phyloP scores from a whole-genome alignment of 1,284 basidiomycete species.

The Cronartium quercuum region DNA sequence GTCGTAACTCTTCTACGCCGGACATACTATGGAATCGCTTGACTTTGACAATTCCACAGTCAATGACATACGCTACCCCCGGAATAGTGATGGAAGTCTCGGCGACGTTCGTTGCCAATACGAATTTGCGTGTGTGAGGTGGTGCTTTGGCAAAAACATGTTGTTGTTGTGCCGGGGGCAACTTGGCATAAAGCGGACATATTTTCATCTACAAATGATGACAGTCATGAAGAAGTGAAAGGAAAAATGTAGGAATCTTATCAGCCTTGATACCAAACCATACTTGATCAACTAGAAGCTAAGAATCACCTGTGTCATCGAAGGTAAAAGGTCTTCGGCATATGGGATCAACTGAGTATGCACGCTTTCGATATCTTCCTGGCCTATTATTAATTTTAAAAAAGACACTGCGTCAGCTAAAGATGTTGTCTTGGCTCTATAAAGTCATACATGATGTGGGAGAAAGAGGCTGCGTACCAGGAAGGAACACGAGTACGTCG shows the following conservation, averaged over 20 bases:
- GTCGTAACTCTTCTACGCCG: conserved; percentile 58
- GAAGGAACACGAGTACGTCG: conserved; percentile 88
- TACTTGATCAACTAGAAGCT: neutral
- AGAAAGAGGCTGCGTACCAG: conserved; percentile 55
- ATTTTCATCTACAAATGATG: conserved; percentile 60
- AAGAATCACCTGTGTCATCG: conserved; percentile 40
- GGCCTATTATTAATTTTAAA: conserved; percentile 55
- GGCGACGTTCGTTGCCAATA: conserved; percentile 92
- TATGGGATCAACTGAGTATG: conserved; percentile 65
- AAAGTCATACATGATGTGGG: neutral
- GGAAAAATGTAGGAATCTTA: conserved; percentile 40
- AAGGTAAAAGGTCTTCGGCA: conserved; percentile 41
- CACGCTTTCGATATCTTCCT: conserved; percentile 91
- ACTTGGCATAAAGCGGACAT: conserved; percentile 75
- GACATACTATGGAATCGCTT: conserved; percentile 61
- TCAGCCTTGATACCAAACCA: conserved; percentile 52
- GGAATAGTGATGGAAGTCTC: conserved; percentile 98
- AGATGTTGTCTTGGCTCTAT: neutral
- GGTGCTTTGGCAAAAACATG: conserved; percentile 70
- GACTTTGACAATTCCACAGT: conserved; percentile 91
- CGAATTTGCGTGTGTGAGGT: conserved; percentile 71
- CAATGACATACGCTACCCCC: conserved; percentile 88
- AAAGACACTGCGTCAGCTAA: neutral
- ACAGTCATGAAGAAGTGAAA: conserved; percentile 39
- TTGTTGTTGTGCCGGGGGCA: conserved; percentile 69